Evolutionary conservation across 768 basidiomycete genomes (phyloP).

Genomic region (Rhodosporidiobolus odoratus): DNA sequence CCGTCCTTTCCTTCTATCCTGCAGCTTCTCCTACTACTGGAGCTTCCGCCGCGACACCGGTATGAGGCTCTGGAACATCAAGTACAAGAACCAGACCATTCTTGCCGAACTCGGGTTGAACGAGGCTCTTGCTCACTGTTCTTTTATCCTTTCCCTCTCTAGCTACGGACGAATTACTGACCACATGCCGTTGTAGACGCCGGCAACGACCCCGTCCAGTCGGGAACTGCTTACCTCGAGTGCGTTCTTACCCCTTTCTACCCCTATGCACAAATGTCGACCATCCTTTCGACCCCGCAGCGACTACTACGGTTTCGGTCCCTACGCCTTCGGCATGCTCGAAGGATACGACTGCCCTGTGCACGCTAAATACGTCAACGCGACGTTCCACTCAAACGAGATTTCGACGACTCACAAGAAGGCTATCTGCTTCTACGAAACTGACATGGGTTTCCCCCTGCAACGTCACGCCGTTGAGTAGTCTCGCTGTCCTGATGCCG

Average conservation of each 20-base stretch:
- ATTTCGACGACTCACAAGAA: conserved; percentile 42
- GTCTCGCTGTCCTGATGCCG: background rate
- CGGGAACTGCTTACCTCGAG: conserved; percentile 38
- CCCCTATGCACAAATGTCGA: background rate
- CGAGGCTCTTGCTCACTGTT: conserved; percentile 43
- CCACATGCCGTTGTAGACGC: conserved; percentile 8
- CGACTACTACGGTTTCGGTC: conserved; percentile 18
- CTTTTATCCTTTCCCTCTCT: background rate
- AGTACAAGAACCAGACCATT: conserved; percentile 40
- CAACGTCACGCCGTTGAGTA: conserved; percentile 38
- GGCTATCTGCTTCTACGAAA: conserved; percentile 39
- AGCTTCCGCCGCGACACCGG: conserved; percentile 42
- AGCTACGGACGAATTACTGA: background rate
- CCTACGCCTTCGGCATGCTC: conserved; percentile 44
- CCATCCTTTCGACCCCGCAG: background rate
- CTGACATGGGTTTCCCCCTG: conserved; percentile 41
- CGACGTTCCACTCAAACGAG: conserved; percentile 43
- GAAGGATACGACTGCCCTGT: conserved; percentile 45
- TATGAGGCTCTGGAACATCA: conserved; percentile 41
- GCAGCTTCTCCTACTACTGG: conserved; percentile 40
- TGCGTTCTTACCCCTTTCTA: background rate
- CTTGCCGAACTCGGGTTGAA: conserved; percentile 42
- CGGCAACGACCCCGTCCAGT: conserved; percentile 42
- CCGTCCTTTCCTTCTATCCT: too few relatives aligned
- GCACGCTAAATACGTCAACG: conserved; percentile 43